A percentile compares a stretch with the other conserved stretches of the same genome.
Evolutionary conservation across 495 filamentous ascomycete species (phyloP).

Genomic region (Xylaria telfairii): DNA sequence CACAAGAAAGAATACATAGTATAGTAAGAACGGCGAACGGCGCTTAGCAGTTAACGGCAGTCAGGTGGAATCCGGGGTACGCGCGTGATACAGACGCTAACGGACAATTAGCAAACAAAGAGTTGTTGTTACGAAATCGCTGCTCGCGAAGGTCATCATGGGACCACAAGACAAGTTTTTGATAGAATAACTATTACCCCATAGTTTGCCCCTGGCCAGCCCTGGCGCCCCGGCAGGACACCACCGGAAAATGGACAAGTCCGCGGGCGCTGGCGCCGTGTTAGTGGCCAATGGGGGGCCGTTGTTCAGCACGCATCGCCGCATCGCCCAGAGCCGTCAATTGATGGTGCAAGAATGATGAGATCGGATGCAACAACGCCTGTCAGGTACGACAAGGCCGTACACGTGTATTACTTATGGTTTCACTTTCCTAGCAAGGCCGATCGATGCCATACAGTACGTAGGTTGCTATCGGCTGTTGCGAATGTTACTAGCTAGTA

Average conservation of each 20-base stretch:
- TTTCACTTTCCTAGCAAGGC: neutral
- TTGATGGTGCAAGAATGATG: conserved; percentile 25
- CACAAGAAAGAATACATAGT: neutral
- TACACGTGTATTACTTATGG: neutral
- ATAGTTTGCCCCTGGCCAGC: conserved; percentile 41
- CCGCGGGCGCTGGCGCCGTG: neutral
- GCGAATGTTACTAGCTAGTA: neutral
- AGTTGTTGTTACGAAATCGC: conserved; percentile 42
- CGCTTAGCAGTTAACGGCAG: conserved; percentile 40
- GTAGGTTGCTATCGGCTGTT: neutral
- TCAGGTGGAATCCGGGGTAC: conserved; percentile 40
- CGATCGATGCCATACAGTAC: neutral
- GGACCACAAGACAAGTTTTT: conserved; percentile 38
- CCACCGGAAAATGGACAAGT: conserved; percentile 5
- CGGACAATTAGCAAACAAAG: conserved; percentile 30
- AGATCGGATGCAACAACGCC: conserved; percentile 24
- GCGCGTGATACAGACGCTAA: conserved; percentile 41
- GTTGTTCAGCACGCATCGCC: neutral
- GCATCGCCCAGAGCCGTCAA: neutral
- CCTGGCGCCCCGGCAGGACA: neutral
- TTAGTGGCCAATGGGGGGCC: conserved; percentile 9
- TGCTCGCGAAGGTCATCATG: conserved; percentile 37
- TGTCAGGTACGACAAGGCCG: conserved; percentile 19
- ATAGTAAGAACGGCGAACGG: neutral
- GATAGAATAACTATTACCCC: conserved; percentile 46